Evolutionary conservation across 1,284 basidiomycete genomes (phyloP), one percentile per base, ranked within the genome.

Genomic region (Pterula multifida): DNA sequence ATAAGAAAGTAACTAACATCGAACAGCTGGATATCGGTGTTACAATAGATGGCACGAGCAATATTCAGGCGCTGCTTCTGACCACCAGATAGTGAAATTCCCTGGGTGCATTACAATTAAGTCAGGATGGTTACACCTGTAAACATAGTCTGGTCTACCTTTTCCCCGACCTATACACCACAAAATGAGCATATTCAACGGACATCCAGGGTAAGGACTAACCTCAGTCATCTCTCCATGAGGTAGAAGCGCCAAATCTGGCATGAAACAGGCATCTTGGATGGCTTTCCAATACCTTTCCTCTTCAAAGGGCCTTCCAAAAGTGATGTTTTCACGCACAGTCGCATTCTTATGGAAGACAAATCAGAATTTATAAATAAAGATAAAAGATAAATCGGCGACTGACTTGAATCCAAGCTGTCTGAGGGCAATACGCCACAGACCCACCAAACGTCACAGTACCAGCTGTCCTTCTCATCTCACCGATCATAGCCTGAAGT

Each of bases 141-240:
- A 49, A 28, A 19, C 26, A 47, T 17, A 35, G 24, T 45, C 36
- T 68, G 81, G n/a, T n/a, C 15, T 6, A 32, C 28, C 67, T 83
- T 88, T 65, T 93, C 90, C n/a, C 91, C 91, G 48, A 95, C 92
- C 57, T 83, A 79, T 0, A 85, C 87, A 49, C 28, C 6, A 32
- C 28, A 15, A 32, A 32, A 15, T 15, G 6, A 32, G 28, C 6
- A 32, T 6, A 32, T 6, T 32, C 28, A 6, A 15, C 6, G 15
- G 15, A 15, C 6, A 15, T 32, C 6, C 28, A 32, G 28, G 28
- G 15, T 32, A n/a, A n/a, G 85, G 81, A 13, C 83, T 83, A 48
- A 87, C 84, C 63, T 92, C 88, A 0, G 92, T 95, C 54, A 85
- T 61, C 60, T 96, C 90, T 2, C 88, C 88, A 53, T 87, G 72